Evolutionary conservation across 2,329 filamentous ascomycete species (phyloP).

Genomic region (Plenodomus biglobosus): DNA sequence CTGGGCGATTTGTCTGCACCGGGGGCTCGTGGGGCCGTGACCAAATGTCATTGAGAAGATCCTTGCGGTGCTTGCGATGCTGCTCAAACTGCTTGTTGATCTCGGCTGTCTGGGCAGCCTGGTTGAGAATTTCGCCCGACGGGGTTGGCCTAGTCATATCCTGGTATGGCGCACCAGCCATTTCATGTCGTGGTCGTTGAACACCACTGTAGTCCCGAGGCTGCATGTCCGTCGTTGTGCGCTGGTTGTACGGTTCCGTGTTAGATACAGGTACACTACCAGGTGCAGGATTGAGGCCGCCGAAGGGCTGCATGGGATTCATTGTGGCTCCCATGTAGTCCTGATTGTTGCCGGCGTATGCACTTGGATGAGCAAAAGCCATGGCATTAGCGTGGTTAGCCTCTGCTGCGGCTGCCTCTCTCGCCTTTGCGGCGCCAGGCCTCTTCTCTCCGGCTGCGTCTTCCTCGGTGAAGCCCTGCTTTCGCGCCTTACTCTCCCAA

Average conservation of each 20-base stretch:
- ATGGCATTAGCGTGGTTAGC: constrained; percentile 57
- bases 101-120: constrained; percentile 85
- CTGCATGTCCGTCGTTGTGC: constrained; percentile 73
- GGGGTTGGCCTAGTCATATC: constrained; percentile 79
- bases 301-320: constrained; percentile 48
- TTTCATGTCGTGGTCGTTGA: constrained; percentile 83
- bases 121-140: constrained; percentile 76
- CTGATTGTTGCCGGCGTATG: constrained; percentile 37
- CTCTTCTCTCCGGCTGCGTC: constrained; percentile 95
- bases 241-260: constrained; percentile 66
- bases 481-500: constrained; percentile 95
- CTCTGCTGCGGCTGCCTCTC: constrained; percentile 75
- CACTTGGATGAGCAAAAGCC: constrained; percentile 33
- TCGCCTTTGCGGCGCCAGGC: constrained; percentile 84
- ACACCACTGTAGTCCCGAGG: constrained; percentile 81
- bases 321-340: constrained; percentile 35
- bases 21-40: constrained; percentile 79
- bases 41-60: constrained; percentile 82
- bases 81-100: constrained; percentile 84
- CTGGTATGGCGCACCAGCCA: constrained; percentile 79
- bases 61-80: constrained; percentile 74
- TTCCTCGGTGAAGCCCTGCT: constrained; percentile 97
- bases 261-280: constrained; percentile 73
- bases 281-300: constrained; percentile 65
- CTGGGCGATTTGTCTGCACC: constrained; percentile 49